phyloP scores from a whole-genome alignment of 2,329 filamentous ascomycete species.

The Ophiognomonia clavigignenti-juglandacearum region DNA sequence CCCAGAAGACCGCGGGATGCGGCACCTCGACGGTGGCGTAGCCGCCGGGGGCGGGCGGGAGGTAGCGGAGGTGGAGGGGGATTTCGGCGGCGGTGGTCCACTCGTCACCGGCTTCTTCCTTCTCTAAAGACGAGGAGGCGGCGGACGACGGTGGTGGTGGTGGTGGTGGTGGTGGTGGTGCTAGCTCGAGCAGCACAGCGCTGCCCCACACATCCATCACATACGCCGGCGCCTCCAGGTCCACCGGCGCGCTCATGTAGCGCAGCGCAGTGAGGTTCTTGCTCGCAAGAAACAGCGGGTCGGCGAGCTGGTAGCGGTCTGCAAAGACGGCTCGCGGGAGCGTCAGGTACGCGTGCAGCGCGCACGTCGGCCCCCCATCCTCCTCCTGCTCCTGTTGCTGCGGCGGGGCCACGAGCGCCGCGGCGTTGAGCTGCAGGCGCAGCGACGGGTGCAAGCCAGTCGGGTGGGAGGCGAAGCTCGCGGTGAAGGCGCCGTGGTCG shows the following conservation, averaged over 20 bases:
- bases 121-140: slow-evolving; percentile 20
- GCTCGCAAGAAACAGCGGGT: slow-evolving; percentile 71
- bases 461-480: slow-evolving; percentile 62
- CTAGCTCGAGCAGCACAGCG: slow-evolving; percentile 69
- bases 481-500: slow-evolving; percentile 46
- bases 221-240: slow-evolving; percentile 88
- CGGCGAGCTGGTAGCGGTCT: slow-evolving; percentile 79
- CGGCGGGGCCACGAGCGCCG: slow-evolving; percentile 41
- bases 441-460: slow-evolving; percentile 82
- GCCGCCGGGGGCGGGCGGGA: slow-evolving; percentile 56
- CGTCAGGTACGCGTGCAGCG: slow-evolving; percentile 74
- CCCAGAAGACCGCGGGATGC: slow-evolving; percentile 87
- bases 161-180: slow-evolving; percentile 50
- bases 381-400: too few relatives aligned
- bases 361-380: slow-evolving; percentile 50
- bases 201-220: slow-evolving; percentile 74
- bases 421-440: slow-evolving; percentile 54
- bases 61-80: slow-evolving; percentile 82
- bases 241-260: slow-evolving; percentile 69
- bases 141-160: too few relatives aligned
- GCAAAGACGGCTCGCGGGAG: slow-evolving; percentile 78
- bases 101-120: too few relatives aligned
- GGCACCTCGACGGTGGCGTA: slow-evolving; percentile 57
- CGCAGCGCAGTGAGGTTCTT: slow-evolving; percentile 70
- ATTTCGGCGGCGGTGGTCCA: slow-evolving; percentile 66